phyloP scores from a whole-genome alignment of 148 eudicot species.

The Heliosperma pusillum region DNA sequence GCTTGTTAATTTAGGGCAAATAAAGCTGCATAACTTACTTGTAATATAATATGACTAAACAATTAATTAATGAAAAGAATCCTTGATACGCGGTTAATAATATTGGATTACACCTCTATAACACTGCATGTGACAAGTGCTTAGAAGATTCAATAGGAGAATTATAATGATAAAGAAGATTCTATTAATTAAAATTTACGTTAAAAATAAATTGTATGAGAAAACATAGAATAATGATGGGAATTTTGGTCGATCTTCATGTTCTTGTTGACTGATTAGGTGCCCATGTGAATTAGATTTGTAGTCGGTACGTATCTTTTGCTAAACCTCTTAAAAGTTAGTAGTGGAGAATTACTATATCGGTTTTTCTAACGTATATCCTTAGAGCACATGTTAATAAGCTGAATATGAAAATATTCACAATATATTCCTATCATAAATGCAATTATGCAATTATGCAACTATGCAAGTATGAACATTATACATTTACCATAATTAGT shows the following conservation, averaged over 20 bases:
- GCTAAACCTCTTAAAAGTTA: not conserved
- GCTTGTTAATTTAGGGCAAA: not conserved
- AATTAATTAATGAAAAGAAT: not conserved
- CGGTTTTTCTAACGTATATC: too few relatives aligned
- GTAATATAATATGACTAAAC: too few relatives aligned
- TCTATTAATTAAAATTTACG: not conserved
- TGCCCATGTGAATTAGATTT: conserved; percentile 38
- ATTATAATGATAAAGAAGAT: not conserved
- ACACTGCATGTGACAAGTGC: conserved; percentile 34
- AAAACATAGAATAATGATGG: conserved; percentile 20
- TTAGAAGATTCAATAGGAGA: conserved; percentile 14
- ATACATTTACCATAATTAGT: too few relatives aligned
- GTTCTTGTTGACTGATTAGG: conserved; percentile 38
- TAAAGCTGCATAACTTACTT: not conserved
- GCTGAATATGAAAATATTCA: too few relatives aligned
- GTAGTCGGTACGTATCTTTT: conserved; percentile 3
- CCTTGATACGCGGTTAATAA: conserved; percentile 39
- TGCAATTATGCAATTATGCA: too few relatives aligned
- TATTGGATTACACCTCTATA: conserved; percentile 27
- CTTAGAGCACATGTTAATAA: too few relatives aligned
- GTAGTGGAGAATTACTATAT: too few relatives aligned
- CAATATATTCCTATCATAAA: too few relatives aligned
- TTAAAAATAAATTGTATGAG: not conserved
- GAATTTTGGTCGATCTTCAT: conserved; percentile 48
- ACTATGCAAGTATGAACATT: too few relatives aligned